phyloP scores from a whole-genome alignment of 768 basidiomycete genomes.

The Boletus reticuloceps region DNA sequence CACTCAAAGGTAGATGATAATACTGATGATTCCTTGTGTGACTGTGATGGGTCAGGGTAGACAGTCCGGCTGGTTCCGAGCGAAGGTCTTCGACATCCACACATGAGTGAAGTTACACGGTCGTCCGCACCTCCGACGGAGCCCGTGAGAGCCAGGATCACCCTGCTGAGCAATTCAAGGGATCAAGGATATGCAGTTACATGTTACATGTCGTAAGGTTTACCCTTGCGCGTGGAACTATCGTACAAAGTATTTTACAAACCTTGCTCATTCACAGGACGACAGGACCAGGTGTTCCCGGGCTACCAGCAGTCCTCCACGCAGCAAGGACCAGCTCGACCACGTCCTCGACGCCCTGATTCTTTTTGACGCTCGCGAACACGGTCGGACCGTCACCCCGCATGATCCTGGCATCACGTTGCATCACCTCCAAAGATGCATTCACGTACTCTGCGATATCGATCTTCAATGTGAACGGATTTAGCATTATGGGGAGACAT shows the following conservation, averaged over 20 bases:
- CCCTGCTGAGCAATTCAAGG: background rate
- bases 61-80: background rate
- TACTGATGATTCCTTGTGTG: too few relatives aligned
- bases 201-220: constrained; percentile 5
- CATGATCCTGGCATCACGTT: constrained; percentile 89
- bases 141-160: constrained; percentile 8
- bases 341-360: constrained; percentile 78
- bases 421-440: constrained; percentile 94
- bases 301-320: constrained; percentile 82
- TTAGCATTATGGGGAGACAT: background rate
- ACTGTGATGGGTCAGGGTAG: too few relatives aligned
- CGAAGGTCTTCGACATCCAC: background rate
- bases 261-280: constrained; percentile 15
- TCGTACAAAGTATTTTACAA: background rate
- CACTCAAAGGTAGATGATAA: too few relatives aligned
- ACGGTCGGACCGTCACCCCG: constrained; percentile 91
- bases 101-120: background rate
- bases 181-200: background rate
- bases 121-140: too few relatives aligned
- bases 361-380: constrained; percentile 81
- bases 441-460: constrained; percentile 92
- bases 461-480: constrained; percentile 49
- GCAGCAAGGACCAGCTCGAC: constrained; percentile 79
- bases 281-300: constrained; percentile 51
- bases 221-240: background rate